phyloP scores from a whole-genome alignment of 2,329 filamentous ascomycete species.

The Hirsutella minnesotensis region DNA sequence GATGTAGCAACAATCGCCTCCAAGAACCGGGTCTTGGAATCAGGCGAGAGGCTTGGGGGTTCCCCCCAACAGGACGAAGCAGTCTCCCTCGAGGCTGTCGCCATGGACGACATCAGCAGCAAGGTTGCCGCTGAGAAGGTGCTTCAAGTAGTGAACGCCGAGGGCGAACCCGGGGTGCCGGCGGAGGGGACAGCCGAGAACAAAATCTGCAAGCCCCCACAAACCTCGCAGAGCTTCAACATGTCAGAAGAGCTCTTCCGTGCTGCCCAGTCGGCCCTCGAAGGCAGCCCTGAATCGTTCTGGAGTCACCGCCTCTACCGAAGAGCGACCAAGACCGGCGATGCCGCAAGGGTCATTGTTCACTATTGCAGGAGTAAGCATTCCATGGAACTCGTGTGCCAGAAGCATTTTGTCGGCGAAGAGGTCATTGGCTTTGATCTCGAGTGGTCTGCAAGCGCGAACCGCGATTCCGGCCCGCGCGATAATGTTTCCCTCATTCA shows the following conservation, averaged over 20 bases:
- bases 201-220: conserved; percentile 10
- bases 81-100: too few relatives aligned
- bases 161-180: neutral
- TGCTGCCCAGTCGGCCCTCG: conserved; percentile 32
- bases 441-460: conserved; percentile 59
- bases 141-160: neutral
- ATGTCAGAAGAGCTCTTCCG: conserved; percentile 18
- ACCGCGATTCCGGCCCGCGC: conserved; percentile 36
- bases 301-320: conserved; percentile 63
- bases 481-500: conserved; percentile 74
- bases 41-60: too few relatives aligned
- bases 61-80: too few relatives aligned
- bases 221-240: conserved; percentile 16
- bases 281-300: conserved; percentile 38
- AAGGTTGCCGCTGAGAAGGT: neutral
- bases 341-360: conserved; percentile 46
- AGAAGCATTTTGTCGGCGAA: conserved; percentile 55
- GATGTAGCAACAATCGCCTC: neutral
- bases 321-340: conserved; percentile 27
- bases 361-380: conserved; percentile 65
- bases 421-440: conserved; percentile 77
- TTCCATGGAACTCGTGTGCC: conserved; percentile 53
- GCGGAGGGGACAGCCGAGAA: neutral
- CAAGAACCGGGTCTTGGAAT: neutral
- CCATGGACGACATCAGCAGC: too few relatives aligned